Percentiles rank a stretch among this genome's conserved stretches.
Evolutionary conservation across 371 early-diverging fungal genomes (phyloP).

Genomic region (Mortierella sp.): DNA sequence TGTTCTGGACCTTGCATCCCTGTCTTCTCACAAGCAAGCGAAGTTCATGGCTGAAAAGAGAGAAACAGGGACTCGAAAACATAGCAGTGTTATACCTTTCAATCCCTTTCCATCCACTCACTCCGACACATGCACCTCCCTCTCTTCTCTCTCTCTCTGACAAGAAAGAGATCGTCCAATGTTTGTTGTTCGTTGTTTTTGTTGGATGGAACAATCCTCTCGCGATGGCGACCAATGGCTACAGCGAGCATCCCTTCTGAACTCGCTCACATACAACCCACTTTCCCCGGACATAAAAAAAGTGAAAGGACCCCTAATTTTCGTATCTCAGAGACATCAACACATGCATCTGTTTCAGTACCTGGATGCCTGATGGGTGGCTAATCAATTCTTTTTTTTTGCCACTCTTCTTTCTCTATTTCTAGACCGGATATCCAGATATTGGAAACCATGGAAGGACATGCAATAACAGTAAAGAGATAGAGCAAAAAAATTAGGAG

Average conservation of each 20-base stretch:
- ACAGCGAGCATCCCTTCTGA: not conserved
- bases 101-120: not conserved
- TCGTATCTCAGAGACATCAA: not conserved
- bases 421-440: too few relatives aligned
- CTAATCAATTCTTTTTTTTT: not conserved
- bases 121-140: not conserved
- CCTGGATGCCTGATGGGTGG: not conserved
- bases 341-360: not conserved
- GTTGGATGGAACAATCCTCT: not conserved
- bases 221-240: not conserved
- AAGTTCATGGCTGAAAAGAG: not conserved
- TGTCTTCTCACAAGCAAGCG: not conserved
- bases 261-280: not conserved
- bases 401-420: not conserved
- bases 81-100: not conserved
- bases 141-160: not conserved
- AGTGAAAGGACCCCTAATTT: not conserved
- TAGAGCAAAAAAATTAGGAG: too few relatives aligned
- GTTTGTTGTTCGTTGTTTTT: not conserved
- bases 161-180: slow-evolving; percentile 6
- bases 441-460: too few relatives aligned
- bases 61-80: not conserved
- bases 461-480: too few relatives aligned
- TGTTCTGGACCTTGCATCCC: not conserved
- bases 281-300: not conserved